Base-by-base conservation (phyloP, 306 rosid genomes). In the Vigna trinervia region DNA sequence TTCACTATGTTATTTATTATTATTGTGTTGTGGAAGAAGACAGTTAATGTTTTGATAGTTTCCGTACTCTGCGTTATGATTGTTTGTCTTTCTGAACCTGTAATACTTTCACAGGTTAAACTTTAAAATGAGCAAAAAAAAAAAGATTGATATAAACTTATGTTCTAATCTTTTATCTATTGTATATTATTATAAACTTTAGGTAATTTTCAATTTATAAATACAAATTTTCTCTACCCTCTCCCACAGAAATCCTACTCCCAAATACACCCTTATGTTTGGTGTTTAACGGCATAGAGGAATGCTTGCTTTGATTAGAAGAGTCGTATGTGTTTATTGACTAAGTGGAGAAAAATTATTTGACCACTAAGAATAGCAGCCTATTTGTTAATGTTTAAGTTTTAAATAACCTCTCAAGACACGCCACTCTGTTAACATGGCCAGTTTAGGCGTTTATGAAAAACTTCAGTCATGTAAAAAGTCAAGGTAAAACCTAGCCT, bases 1-100 rank as follows among this genome's bases (percentile, higher is more conserved):
- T 23, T 79, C 48, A 34, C 69, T 77, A 17, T 65, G 12, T 77
- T 85, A 71, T 43, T 69, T 78, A 57, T 54, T 30, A 61, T 45
- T 80, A 23, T 69, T 67, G 43, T 57, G 58, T 41, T 58, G 26
- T 50, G 34, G 43, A 46, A 54, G 45, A 64, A 32, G 66, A 45
- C 52, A 17, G 17, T 74, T 62, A 43, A 84, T 75, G 51, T 78
- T 34, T 32, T 32, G 46, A 15, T 34, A 5, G 12, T 61, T 12
- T 34, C 45, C 46, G 14, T 61, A 15, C 46, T 61, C 45, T 61
- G 34, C 12, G 34, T 61, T 32, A 61, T 19, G 34, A 32, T 5
- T 34, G 34, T 59, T 28, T 28, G 66, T 13, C 68, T 15, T 34
- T 71, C 73, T 69, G 50, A 81, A 52, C 23, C 50, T 76, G 46